Conservation (phyloP, 441 rosid genomes). For the Corymbia calophylla region DNA sequence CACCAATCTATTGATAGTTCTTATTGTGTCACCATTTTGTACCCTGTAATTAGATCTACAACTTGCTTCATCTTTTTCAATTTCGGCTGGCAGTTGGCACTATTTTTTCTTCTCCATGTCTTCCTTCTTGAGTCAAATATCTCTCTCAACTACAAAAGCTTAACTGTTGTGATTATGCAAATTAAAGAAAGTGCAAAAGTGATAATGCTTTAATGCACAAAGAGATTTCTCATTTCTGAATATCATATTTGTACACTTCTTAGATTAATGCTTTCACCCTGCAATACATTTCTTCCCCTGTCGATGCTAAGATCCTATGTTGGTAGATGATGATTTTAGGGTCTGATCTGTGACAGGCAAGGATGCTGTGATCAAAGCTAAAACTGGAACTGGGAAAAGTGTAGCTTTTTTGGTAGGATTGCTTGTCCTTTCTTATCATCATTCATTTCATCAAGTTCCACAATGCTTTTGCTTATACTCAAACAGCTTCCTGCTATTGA, state of each 20-base stretch:
- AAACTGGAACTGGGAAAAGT: slow-evolving; percentile 91
- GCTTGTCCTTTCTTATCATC: slow-evolving; percentile 2
- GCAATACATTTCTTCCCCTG: not conserved
- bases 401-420: slow-evolving; percentile 79
- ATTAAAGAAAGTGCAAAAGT: not conserved
- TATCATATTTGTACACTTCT: not conserved
- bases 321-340: slow-evolving; percentile 1
- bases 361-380: slow-evolving; percentile 93
- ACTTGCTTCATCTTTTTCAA: not conserved
- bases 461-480: slow-evolving; percentile 36
- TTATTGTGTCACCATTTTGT: not conserved
- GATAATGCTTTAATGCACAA: not conserved
- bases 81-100: not conserved
- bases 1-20: not conserved
- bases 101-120: not conserved
- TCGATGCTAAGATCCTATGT: not conserved
- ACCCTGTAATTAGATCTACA: not conserved
- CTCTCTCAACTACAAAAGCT: not conserved
- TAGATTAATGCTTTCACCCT: not conserved
- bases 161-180: not conserved
- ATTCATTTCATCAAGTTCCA: slow-evolving; percentile 7
- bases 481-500: slow-evolving; percentile 99
- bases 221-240: not conserved
- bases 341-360: slow-evolving; percentile 54
- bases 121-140: not conserved